phyloP scores from a whole-genome alignment of 148 eudicot genomes.

The Amaranthus cruentus region DNA sequence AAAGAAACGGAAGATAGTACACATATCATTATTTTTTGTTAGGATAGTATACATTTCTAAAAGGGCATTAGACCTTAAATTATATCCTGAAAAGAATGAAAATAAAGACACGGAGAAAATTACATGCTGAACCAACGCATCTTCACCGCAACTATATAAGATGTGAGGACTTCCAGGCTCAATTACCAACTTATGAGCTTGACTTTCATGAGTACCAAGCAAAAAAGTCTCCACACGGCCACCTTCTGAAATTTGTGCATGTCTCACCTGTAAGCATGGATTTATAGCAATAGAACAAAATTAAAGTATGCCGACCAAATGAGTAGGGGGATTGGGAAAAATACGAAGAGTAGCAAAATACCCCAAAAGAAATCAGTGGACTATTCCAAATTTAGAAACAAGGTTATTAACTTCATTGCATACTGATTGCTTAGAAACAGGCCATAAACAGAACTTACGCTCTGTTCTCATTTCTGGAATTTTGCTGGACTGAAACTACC shows the following conservation, averaged over 20 bases:
- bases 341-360: not conserved
- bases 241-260: conserved; percentile 54
- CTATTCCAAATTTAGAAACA: not conserved
- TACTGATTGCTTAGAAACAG: not conserved
- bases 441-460: not conserved
- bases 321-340: not conserved
- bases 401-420: not conserved
- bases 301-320: not conserved
- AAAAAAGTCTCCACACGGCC: conserved; percentile 61
- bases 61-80: not conserved
- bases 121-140: conserved; percentile 87
- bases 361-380: not conserved
- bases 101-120: conserved; percentile 20
- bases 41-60: too few species aligned
- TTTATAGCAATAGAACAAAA: not conserved
- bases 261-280: conserved; percentile 57
- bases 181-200: conserved; percentile 82
- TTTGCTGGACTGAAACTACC: too few species aligned
- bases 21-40: too few species aligned
- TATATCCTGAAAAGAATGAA: not conserved
- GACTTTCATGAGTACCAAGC: conserved; percentile 62
- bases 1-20: too few species aligned
- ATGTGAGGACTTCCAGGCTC: conserved; percentile 94
- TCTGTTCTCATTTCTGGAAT: too few species aligned
- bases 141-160: conserved; percentile 91